Evolutionary conservation across 306 rosid species (phyloP).

Genomic region (Cicer chorassanicum): DNA sequence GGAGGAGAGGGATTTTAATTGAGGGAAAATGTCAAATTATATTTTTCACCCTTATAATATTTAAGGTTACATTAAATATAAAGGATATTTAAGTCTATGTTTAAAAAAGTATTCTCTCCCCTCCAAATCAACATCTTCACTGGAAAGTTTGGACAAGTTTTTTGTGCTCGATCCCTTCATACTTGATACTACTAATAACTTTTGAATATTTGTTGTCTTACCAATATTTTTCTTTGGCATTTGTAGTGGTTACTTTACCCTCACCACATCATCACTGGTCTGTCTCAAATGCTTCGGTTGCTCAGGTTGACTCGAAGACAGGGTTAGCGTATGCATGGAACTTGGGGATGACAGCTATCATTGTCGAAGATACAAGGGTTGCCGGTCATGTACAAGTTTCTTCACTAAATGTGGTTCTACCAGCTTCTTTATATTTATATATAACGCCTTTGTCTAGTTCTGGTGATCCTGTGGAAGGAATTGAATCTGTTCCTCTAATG

Average conservation of each 20-base stretch:
- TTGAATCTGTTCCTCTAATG: constrained; percentile 54
- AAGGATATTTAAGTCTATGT: neutral
- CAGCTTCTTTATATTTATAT: constrained; percentile 66
- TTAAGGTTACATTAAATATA: neutral
- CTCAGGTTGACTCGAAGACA: constrained; percentile 63
- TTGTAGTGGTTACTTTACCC: constrained; percentile 80
- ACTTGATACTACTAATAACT: neutral
- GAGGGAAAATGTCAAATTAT: neutral
- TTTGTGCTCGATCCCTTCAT: constrained; percentile 30
- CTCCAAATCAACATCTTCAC: too few species aligned
- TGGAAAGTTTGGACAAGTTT: constrained; percentile 17
- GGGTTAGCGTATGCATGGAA: constrained; percentile 71
- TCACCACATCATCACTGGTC: constrained; percentile 93
- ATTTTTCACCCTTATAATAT: neutral
- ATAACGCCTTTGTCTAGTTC: constrained; percentile 64
- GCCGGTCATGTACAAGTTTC: constrained; percentile 84
- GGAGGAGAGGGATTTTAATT: neutral
- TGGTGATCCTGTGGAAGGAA: constrained; percentile 64
- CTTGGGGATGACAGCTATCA: constrained; percentile 71
- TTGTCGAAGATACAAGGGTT: constrained; percentile 90
- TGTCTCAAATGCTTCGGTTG: constrained; percentile 82
- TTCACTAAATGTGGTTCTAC: constrained; percentile 79
- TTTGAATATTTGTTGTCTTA: constrained; percentile 37
- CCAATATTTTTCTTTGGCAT: constrained; percentile 44
- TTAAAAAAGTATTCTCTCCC: neutral